Evolutionary conservation across 202 grass and related monocot species (phyloP).

Genomic region (Panicum hallii): DNA sequence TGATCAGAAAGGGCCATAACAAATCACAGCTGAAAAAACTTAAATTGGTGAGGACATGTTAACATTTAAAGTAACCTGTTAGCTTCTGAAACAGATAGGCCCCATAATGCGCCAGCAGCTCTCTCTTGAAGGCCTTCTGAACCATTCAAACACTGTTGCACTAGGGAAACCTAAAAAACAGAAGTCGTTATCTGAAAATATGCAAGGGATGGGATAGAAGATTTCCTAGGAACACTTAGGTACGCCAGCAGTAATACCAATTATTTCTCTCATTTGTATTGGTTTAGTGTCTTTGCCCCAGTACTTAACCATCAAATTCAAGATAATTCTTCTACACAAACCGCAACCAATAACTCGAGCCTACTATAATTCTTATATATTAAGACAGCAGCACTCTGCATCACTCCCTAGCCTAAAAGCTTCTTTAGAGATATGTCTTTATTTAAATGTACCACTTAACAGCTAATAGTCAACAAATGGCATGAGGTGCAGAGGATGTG

Average conservation of each 20-base stretch:
- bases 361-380: conserved; percentile 10
- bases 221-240: conserved; percentile 24
- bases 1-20: conserved; percentile 28
- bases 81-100: conserved; percentile 95
- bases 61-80: conserved; percentile 81
- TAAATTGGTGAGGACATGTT: conserved; percentile 20
- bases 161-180: conserved; percentile 86
- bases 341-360: conserved; percentile 26
- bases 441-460: conserved; percentile 25
- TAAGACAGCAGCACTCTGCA: conserved; percentile 18
- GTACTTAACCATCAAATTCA: conserved; percentile 24
- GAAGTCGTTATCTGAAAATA: conserved; percentile 48
- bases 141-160: conserved; percentile 86
- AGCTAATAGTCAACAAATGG: conserved; percentile 5
- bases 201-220: conserved; percentile 1
- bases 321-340: conserved; percentile 36
- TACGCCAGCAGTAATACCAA: conserved; percentile 36
- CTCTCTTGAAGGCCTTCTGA: conserved; percentile 99
- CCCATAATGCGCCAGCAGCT: conserved; percentile 97
- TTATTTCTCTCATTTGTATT: conserved; percentile 12
- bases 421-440: conserved; percentile 11
- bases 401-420: conserved; percentile 18
- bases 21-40: conserved; percentile 7
- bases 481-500: conserved; percentile 21
- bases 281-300: conserved; percentile 20